phyloP scores from a whole-genome alignment of 106 monocot species.

The Xerophyta viscosa region DNA sequence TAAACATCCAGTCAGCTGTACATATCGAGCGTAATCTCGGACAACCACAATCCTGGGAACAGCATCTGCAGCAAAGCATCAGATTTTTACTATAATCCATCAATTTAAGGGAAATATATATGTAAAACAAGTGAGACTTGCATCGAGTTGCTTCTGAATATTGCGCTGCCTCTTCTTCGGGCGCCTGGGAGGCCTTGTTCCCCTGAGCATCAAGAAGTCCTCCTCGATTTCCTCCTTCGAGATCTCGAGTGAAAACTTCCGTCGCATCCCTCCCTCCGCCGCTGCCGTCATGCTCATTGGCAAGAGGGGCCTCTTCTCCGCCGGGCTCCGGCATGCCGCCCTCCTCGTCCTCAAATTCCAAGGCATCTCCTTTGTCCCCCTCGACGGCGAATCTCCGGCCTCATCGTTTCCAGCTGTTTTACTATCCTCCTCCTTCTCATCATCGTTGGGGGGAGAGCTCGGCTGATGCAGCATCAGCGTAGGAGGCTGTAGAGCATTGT shows the following conservation, averaged over 20 bases:
- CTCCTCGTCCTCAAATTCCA: slow-evolving; percentile 54
- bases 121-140: not conserved
- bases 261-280: not conserved
- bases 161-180: slow-evolving; percentile 35
- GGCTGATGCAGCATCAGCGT: no score
- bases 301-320: not conserved
- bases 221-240: slow-evolving; percentile 38
- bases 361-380: no score
- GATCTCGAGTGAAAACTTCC: slow-evolving; percentile 23
- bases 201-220: slow-evolving; percentile 33
- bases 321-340: slow-evolving; percentile 15
- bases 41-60: slow-evolving; percentile 10
- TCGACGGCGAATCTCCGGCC: slow-evolving; percentile 18
- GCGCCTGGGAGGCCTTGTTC: slow-evolving; percentile 21
- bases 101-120: not conserved
- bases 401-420: not conserved
- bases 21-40: not conserved
- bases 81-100: not conserved
- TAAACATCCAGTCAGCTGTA: no score
- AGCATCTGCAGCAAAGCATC: not conserved
- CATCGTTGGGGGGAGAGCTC: no score
- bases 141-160: slow-evolving; percentile 39
- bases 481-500: not conserved
- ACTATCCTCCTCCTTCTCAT: no score
- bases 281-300: no score